Evolutionary conservation across 1,284 basidiomycete species (phyloP).

Genomic region (Naganishia cerealis): DNA sequence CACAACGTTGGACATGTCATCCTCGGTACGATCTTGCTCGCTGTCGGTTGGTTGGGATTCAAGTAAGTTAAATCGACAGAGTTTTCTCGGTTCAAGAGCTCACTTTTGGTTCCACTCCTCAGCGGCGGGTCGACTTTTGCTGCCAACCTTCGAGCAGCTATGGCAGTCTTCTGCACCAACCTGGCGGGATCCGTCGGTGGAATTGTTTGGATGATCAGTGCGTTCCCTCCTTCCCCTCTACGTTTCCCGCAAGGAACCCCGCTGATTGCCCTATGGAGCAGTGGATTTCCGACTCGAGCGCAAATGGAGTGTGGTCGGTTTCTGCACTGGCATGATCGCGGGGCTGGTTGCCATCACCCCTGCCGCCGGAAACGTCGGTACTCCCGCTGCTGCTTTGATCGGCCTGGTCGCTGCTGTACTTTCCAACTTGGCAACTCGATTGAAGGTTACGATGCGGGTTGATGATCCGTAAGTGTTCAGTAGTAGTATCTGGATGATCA

Average conservation of each 20-base stretch:
- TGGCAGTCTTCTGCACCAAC: conserved; percentile 86
- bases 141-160: conserved; percentile 82
- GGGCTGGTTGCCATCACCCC: conserved; percentile 81
- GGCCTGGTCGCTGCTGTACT: conserved; percentile 72
- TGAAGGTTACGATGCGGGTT: conserved; percentile 60
- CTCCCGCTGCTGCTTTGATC: conserved; percentile 64
- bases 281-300: conserved; percentile 74
- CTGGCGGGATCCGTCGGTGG: conserved; percentile 58
- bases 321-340: conserved; percentile 68
- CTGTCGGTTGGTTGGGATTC: conserved; percentile 74
- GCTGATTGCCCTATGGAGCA: too few species aligned
- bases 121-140: conserved; percentile 73
- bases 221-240: background rate
- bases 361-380: conserved; percentile 55
- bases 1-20: conserved; percentile 88
- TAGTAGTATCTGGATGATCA: conserved; percentile 7
- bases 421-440: conserved; percentile 83
- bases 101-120: conserved; percentile 37
- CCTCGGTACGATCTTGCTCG: conserved; percentile 82
- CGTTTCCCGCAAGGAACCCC: background rate
- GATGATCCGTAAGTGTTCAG: conserved; percentile 41
- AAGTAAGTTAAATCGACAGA: conserved; percentile 48
- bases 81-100: conserved; percentile 47
- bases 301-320: conserved; percentile 79
- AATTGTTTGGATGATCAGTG: conserved; percentile 74